Base-by-base conservation (phyloP, 176 grass and related monocot genomes). In the Pontederia crassipes region DNA sequence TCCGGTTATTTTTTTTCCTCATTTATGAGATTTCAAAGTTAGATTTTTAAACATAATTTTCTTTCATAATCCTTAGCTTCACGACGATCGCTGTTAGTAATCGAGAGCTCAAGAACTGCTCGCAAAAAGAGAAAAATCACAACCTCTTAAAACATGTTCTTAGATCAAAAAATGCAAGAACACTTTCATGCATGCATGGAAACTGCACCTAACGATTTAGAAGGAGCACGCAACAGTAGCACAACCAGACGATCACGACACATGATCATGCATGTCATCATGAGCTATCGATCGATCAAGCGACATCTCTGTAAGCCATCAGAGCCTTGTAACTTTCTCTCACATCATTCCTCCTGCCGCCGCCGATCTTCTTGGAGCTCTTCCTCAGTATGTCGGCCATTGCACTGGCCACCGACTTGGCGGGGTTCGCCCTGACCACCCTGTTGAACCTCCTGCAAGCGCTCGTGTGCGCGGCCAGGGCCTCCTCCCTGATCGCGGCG, bases 401-500 rank as follows among this genome's bases (percentile, higher is more conserved):
- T 15, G 54, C 20, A 18, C 54, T 18, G 54, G 16, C 54, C 54
- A 57, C 16, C 8, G 2, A 89, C 0, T 88, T 79, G 65, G 88
- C 88, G 57, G 89, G 89, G 70, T 95, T 95, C 78, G 84, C 63
- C 26, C 84, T 86, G 12, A 89, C 79, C 59, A 84, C 83, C 67
- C 64, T 79, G 72, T 95, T 95, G 78, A 85, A 95, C 2, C 79
- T 77, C 78, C 81, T 63, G 81, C 81, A 95, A n/a, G 85, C 62
- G 12, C 61, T 68, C 12, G 74, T 75, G 66, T 82, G 85, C 10
- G 72, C 81, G 8, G 81, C 75, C 12, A 95, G 71, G 29, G 89
- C 89, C 64, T 52, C 54, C 71, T 50, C 20, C 59, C 16, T 57
- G 16, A 18, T 18, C 9, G 9, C n/a, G 4, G 32, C 1, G 4